A percentile compares a stretch with the other conserved stretches of the same genome.
Evolutionary conservation across 1,284 basidiomycete species (phyloP).

Genomic region (Moesziomyces sp.): DNA sequence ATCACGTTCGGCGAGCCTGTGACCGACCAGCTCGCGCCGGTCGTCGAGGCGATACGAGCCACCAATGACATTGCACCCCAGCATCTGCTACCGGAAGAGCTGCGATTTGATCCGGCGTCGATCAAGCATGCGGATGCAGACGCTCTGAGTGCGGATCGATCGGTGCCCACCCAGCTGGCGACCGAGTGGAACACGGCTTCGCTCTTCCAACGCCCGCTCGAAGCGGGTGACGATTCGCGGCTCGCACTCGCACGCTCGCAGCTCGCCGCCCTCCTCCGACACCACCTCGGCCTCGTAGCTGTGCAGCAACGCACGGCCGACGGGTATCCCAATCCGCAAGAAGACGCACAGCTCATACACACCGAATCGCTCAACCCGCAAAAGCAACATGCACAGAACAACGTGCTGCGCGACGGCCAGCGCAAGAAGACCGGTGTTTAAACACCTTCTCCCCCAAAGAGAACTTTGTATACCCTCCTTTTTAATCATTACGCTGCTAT

Average conservation of each 20-base stretch:
- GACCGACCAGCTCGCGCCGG: conserved; percentile 20
- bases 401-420: conserved; percentile 30
- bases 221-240: background rate
- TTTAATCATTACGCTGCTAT: background rate
- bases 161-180: conserved; percentile 21
- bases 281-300: conserved; percentile 27
- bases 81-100: conserved; percentile 18
- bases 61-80: conserved; percentile 19
- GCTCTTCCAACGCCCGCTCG: conserved; percentile 5
- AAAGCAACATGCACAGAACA: conserved; percentile 19
- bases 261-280: conserved; percentile 27
- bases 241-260: conserved; percentile 32
- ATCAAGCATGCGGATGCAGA: background rate
- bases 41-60: conserved; percentile 16
- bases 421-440: conserved; percentile 35
- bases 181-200: conserved; percentile 26
- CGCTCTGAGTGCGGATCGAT: background rate
- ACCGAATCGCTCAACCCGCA: conserved; percentile 25
- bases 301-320: conserved; percentile 19
- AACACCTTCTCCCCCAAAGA: background rate
- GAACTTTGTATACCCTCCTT: conserved; percentile 6
- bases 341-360: conserved; percentile 21
- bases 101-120: conserved; percentile 1
- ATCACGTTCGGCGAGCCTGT: conserved; percentile 62
- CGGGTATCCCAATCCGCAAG: conserved; percentile 14